Percentiles rank a stretch among this genome's conserved stretches.
These are phyloP conservation scores for Citrullus mucosospermus DNA, from an alignment of 306 rosid species.

Conservation along the genomic window DNA sequence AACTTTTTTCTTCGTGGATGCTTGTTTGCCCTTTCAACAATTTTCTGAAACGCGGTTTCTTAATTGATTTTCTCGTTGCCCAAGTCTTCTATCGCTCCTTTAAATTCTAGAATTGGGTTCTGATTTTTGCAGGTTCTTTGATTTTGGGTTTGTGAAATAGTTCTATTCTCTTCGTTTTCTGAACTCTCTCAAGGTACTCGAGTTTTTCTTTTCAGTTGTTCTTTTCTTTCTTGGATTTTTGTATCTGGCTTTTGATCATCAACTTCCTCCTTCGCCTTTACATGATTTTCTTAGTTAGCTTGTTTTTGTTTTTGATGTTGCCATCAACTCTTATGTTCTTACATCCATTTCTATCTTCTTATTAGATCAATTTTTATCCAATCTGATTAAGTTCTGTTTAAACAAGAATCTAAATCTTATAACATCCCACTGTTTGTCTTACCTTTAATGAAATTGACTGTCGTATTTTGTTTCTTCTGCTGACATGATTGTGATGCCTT, in stretches of 20 bases:
- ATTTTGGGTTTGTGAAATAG: not conserved
- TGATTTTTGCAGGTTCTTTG: not conserved
- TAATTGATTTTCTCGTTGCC: not conserved
- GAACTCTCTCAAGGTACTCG: conserved; percentile 32
- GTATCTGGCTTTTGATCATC: conserved; percentile 18
- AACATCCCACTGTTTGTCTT: not conserved
- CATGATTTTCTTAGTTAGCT: conserved; percentile 9
- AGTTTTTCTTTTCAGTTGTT: not conserved
- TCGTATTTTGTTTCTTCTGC: not conserved
- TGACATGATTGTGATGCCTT: conserved; percentile 2
- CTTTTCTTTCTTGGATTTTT: conserved; percentile 13
- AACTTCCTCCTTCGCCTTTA: not conserved
- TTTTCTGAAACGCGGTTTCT: conserved; percentile 38
- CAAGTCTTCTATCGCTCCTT: conserved; percentile 17
- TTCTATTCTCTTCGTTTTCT: not conserved
- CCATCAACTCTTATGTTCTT: conserved; percentile 5
- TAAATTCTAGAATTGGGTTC: not conserved
- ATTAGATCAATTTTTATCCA: not conserved
- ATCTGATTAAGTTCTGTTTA: not conserved
- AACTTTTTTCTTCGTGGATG: not conserved
- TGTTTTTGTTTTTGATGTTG: conserved; percentile 1
- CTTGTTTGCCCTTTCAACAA: conserved; percentile 18
- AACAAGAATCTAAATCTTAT: not conserved
- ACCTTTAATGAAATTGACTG: not conserved
- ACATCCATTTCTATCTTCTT: not conserved